Evolutionary conservation across 176 grass and related monocot genomes (phyloP).

Genomic region (Paspalum vaginatum): DNA sequence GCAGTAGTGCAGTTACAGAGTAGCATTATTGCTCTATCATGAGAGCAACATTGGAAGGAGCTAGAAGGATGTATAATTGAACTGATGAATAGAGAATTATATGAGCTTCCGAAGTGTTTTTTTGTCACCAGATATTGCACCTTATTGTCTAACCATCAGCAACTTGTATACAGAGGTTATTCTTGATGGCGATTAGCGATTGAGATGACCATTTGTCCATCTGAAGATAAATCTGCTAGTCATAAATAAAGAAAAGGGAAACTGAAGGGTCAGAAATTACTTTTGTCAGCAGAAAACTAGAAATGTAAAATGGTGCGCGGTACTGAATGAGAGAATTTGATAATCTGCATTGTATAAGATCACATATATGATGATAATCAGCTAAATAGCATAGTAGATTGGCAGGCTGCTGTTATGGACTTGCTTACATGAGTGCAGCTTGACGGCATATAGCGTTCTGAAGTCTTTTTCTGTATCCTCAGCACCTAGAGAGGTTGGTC

Average conservation of each 20-base stretch:
- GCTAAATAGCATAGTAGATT: slow-evolving; percentile 7
- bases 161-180: slow-evolving; percentile 37
- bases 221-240: slow-evolving; percentile 35
- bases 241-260: slow-evolving; percentile 32
- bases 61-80: slow-evolving; percentile 10
- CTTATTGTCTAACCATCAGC: slow-evolving; percentile 22
- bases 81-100: slow-evolving; percentile 36
- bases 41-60: slow-evolving; percentile 24
- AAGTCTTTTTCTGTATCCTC: slow-evolving; percentile 29
- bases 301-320: background rate
- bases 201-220: slow-evolving; percentile 38
- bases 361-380: slow-evolving; percentile 20
- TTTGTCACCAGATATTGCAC: slow-evolving; percentile 5
- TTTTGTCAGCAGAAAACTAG: background rate
- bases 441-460: background rate
- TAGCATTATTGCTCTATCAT: slow-evolving; percentile 26
- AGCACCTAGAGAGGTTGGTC: slow-evolving; percentile 13
- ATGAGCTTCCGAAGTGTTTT: slow-evolving; percentile 18
- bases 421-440: slow-evolving; percentile 35
- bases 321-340: slow-evolving; percentile 26
- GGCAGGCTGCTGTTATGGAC: background rate
- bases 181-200: slow-evolving; percentile 20
- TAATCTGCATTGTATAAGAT: slow-evolving; percentile 17
- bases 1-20: slow-evolving; percentile 17
- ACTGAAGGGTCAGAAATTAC: slow-evolving; percentile 21